Conservation (phyloP, 495 filamentous ascomycete genomes). For the Penicillium tannophilum region DNA sequence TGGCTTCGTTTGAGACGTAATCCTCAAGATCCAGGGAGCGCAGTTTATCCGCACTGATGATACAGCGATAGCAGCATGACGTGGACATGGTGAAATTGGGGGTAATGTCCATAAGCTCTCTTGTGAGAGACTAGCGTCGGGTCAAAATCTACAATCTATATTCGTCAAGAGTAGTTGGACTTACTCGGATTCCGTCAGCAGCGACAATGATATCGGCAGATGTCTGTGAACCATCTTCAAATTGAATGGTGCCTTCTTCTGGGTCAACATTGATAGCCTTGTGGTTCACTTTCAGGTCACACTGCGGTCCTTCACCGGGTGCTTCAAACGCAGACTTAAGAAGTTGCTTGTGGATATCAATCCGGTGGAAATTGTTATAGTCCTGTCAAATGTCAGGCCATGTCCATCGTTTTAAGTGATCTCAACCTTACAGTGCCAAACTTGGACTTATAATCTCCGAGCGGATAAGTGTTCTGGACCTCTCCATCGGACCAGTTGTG, state of each 20-base stretch:
- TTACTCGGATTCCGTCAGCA: conserved; percentile 35
- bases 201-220: conserved; percentile 30
- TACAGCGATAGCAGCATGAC: conserved; percentile 34
- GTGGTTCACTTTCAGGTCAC: conserved; percentile 30
- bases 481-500: conserved; percentile 29
- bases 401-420: background rate
- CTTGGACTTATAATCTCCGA: conserved; percentile 33
- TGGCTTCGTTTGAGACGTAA: conserved; percentile 30
- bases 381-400: conserved; percentile 13
- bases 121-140: conserved; percentile 14
- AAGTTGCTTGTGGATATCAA: conserved; percentile 33
- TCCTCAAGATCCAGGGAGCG: conserved; percentile 26
- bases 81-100: conserved; percentile 31
- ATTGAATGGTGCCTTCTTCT: conserved; percentile 23
- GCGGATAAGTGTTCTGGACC: conserved; percentile 29
- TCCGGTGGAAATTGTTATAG: conserved; percentile 37
- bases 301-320: conserved; percentile 23
- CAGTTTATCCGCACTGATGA: conserved; percentile 33
- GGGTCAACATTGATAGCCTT: conserved; percentile 22
- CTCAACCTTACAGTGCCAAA: conserved; percentile 25
- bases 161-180: background rate
- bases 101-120: conserved; percentile 25
- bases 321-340: conserved; percentile 29
- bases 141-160: background rate
- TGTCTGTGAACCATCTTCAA: conserved; percentile 24